Percentiles rank a stretch among this genome's conserved stretches.
These are phyloP conservation scores for Gastrodia elata DNA, from an alignment of 106 monocot species.

Conservation along the genomic window DNA sequence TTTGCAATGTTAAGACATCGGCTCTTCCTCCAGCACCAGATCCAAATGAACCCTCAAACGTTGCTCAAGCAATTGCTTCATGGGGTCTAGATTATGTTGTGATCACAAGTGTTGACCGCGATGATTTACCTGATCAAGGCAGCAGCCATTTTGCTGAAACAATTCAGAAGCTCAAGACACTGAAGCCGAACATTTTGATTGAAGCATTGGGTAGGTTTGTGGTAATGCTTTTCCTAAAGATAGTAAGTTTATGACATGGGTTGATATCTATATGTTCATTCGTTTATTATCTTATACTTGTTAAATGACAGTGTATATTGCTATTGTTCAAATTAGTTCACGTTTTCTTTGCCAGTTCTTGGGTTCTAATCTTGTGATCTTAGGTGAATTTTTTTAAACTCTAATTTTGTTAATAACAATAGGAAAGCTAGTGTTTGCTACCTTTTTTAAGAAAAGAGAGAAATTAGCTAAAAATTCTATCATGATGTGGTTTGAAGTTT, in stretches of 20 bases:
- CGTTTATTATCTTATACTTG: not conserved
- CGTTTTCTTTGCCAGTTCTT: not conserved
- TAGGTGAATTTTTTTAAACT: not conserved
- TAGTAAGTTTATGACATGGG: not conserved
- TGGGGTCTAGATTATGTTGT: conserved; percentile 91
- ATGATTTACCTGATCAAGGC: conserved; percentile 83
- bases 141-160: conserved; percentile 81
- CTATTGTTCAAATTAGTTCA: not conserved
- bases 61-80: conserved; percentile 76
- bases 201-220: conserved; percentile 68
- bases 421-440: not conserved
- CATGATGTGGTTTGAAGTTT: not conserved
- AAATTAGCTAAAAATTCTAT: not conserved
- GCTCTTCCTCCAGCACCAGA: conserved; percentile 71
- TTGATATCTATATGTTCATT: not conserved
- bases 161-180: conserved; percentile 47
- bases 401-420: not conserved
- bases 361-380: not conserved
- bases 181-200: conserved; percentile 71
- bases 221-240: conserved; percentile 2
- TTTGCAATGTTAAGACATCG: conserved; percentile 89
- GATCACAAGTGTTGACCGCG: conserved; percentile 83
- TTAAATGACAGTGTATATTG: not conserved
- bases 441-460: not conserved
- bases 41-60: conserved; percentile 74